Conservation (phyloP, 2,329 filamentous ascomycete species). For the Talaromyces rugulosus region DNA sequence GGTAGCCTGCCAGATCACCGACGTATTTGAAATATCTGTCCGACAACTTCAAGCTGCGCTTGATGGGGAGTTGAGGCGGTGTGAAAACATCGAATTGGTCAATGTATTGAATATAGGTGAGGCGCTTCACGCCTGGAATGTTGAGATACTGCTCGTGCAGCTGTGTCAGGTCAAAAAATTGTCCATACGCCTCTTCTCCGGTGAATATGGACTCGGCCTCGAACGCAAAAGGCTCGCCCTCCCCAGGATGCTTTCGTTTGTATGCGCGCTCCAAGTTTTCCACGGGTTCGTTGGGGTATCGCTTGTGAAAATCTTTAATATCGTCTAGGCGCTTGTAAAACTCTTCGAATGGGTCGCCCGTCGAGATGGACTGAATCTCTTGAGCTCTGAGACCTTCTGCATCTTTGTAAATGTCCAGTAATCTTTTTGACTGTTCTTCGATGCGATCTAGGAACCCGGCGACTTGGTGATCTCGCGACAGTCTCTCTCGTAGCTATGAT, state of each 20-base stretch:
- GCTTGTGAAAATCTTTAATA: constrained; percentile 81
- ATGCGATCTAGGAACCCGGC: constrained; percentile 82
- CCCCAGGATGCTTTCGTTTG: constrained; percentile 63
- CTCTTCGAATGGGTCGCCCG: constrained; percentile 80
- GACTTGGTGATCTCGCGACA: constrained; percentile 90
- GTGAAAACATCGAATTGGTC: constrained; percentile 85
- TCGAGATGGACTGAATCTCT: constrained; percentile 79
- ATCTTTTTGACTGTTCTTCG: constrained; percentile 74
- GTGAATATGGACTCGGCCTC: constrained; percentile 90
- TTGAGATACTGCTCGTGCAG: constrained; percentile 89
- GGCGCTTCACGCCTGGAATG: constrained; percentile 75
- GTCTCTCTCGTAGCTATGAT: constrained; percentile 75
- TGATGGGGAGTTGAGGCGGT: constrained; percentile 68
- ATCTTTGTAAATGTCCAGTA: constrained; percentile 82
- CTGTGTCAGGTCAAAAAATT: constrained; percentile 82
- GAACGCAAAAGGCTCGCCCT: constrained; percentile 59
- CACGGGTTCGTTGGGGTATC: constrained; percentile 89
- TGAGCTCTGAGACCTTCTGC: constrained; percentile 64
- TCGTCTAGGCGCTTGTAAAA: constrained; percentile 82
- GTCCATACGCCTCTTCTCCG: constrained; percentile 88
- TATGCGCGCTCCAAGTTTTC: constrained; percentile 95
- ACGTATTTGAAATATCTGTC: constrained; percentile 92
- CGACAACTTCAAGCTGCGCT: constrained; percentile 78
- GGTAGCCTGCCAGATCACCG: constrained; percentile 71
- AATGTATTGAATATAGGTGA: constrained; percentile 89